Evolutionary conservation across 2,329 filamentous ascomycete species (phyloP), one percentile per base, ranked within the genome.

Genomic region (Grosmannia serpens): DNA sequence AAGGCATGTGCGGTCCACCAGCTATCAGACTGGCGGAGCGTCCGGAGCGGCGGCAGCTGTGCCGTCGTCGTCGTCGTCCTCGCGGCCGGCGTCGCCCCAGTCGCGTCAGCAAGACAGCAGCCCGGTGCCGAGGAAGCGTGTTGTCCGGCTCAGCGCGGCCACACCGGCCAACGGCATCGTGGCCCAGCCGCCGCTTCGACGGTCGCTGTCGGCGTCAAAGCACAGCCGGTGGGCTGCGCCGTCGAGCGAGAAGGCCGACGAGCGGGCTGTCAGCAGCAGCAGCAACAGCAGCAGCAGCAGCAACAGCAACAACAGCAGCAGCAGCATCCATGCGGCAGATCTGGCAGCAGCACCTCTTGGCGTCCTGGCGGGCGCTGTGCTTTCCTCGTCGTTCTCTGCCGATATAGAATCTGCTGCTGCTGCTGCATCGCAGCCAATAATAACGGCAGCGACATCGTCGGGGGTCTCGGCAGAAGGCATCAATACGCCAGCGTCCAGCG

Each of bases 401-500:
- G 41, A 44, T n/a, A 20, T n/a, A 44, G 41, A 44, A 5, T 11
- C 4, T 41, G 33, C 47, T 10, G 33, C 58, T 2, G 31, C 44
- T 2, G 29, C 29, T 24, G 46, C n/a, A 35, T 20, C 29, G 22
- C 29, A 49, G 10, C 29, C 20, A 29, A 47, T 9, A 9, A 20
- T 51, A 68, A 69, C 35, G 4, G 22, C 24, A 10, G 15, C 26
- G 11, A n/a, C 41, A n/a, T 20, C 41, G 20, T 44, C 41, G 8
- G 17, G 17, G 20, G 20, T 17, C 8, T 20, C 46, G 38, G 22
- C 47, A 41, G 35, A 15, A 15, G 74, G 59, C 9, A 64, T 82
- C 57, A 83, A 82, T 64, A 84, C 81, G 0, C 81, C 81, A 2
- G 74, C 75, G 0, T 74, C 79, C 22, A 72, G 72, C 15, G 73